Evolutionary conservation across 768 basidiomycete genomes (phyloP).

Genomic region (Leccinum fibrillosum): DNA sequence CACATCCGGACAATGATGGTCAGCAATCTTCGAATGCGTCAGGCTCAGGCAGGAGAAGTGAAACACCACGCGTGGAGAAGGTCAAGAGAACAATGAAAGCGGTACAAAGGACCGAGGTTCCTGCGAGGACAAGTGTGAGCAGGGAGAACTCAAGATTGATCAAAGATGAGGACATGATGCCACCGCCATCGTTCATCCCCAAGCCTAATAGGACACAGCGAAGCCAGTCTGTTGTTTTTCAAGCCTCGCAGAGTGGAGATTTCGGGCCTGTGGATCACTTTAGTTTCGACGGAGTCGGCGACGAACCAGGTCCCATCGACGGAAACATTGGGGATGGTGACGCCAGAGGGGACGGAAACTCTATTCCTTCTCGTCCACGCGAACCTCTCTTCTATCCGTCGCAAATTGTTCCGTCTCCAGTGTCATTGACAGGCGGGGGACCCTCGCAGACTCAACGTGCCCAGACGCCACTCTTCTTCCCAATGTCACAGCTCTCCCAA

Average conservation of each 20-base stretch:
- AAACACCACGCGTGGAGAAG: conserved; percentile 47
- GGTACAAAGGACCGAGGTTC: conserved; percentile 29
- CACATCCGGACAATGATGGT: conserved; percentile 20
- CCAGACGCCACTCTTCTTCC: conserved; percentile 40
- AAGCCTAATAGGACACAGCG: conserved; percentile 12
- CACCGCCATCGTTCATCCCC: conserved; percentile 33
- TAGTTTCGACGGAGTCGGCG: background rate
- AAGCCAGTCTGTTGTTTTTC: conserved; percentile 11
- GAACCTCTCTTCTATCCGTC: conserved; percentile 28
- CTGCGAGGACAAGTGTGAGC: conserved; percentile 6
- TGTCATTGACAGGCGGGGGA: background rate
- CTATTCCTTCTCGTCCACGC: background rate
- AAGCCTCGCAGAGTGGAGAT: conserved; percentile 14
- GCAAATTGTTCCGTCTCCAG: conserved; percentile 12
- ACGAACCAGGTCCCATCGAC: conserved; percentile 1
- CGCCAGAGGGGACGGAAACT: conserved; percentile 2
- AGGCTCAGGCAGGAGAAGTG: conserved; percentile 18
- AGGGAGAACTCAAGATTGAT: conserved; percentile 13
- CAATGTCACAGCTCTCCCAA: conserved; percentile 58
- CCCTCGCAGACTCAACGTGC: conserved; percentile 7
- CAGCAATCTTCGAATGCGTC: conserved; percentile 28
- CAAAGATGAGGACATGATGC: conserved; percentile 36
- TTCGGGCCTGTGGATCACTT: conserved; percentile 15
- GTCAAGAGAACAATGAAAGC: conserved; percentile 38
- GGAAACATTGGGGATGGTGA: background rate